Conservation (phyloP, 2,329 filamentous ascomycete species). For the Kalaharituber pfeilii region DNA sequence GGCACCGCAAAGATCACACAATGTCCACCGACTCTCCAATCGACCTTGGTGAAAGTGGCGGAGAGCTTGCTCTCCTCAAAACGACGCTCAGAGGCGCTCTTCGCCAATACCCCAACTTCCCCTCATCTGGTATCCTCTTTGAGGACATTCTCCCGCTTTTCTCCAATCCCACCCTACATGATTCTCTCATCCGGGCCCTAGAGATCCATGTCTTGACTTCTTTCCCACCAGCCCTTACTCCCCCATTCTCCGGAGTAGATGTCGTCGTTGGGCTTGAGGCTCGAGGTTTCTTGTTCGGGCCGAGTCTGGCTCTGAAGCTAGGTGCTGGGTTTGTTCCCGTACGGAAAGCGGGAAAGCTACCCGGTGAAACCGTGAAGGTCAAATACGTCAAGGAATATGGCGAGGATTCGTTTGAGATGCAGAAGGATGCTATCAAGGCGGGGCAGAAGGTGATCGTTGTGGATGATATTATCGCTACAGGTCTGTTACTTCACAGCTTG, state of each 20-base stretch:
- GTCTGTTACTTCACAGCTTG: constrained; percentile 36
- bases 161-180: constrained; percentile 55
- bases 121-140: constrained; percentile 79
- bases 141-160: constrained; percentile 98
- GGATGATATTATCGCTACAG: constrained; percentile 96
- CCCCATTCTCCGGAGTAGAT: constrained; percentile 34
- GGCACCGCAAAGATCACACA: no score
- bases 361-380: constrained; percentile 70
- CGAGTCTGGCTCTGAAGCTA: constrained; percentile 65
- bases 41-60: no score
- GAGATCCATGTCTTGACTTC: constrained; percentile 59
- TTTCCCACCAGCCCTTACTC: constrained; percentile 43
- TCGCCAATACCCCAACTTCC: constrained; percentile 82
- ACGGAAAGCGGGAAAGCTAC: constrained; percentile 88
- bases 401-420: constrained; percentile 89
- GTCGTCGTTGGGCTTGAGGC: constrained; percentile 87
- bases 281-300: constrained; percentile 88
- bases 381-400: constrained; percentile 93
- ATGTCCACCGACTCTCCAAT: no score
- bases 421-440: constrained; percentile 62
- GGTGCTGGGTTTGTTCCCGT: constrained; percentile 82
- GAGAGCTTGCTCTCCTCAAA: constrained; percentile 45
- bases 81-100: constrained; percentile 53
- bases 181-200: constrained; percentile 62
- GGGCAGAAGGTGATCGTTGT: constrained; percentile 86